phyloP scores from a whole-genome alignment of 1,284 basidiomycete species.

The Trichosporon sp. region DNA sequence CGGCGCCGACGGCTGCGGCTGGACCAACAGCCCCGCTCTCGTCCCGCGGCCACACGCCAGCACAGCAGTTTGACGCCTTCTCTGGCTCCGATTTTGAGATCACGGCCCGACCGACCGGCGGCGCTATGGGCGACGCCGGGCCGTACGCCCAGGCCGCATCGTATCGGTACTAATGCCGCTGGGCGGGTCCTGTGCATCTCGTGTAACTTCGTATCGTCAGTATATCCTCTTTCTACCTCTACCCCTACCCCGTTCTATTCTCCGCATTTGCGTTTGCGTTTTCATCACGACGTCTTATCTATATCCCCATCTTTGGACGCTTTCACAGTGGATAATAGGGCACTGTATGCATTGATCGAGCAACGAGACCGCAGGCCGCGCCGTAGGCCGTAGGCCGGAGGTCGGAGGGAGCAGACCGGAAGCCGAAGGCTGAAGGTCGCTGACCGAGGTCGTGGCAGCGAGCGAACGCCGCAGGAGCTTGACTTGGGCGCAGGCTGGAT shows the following conservation, averaged over 20 bases:
- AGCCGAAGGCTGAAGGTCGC: too few species aligned
- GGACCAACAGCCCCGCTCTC: neutral
- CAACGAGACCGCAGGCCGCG: too few species aligned
- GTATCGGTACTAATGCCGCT: constrained; percentile 25
- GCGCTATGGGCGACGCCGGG: constrained; percentile 8
- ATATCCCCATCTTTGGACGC: neutral
- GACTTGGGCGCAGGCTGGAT: too few species aligned
- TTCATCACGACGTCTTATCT: too few species aligned
- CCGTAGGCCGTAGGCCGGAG: too few species aligned
- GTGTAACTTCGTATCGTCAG: neutral
- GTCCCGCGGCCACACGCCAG: neutral
- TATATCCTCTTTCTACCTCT: neutral
- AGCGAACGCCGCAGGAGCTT: too few species aligned
- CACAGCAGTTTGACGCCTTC: constrained; percentile 7
- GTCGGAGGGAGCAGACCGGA: too few species aligned
- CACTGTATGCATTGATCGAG: neutral
- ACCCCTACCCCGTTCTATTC: too few species aligned
- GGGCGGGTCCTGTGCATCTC: neutral
- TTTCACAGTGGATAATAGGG: neutral
- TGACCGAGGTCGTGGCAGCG: too few species aligned
- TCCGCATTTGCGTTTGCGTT: too few species aligned
- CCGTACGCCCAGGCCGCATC: constrained; percentile 42
- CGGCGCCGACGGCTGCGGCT: too few species aligned
- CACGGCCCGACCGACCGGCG: constrained; percentile 38
- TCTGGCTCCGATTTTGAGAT: constrained; percentile 14